Conservation (phyloP, 2,329 filamentous ascomycete species). For the Paracoccidioides lutzii region DNA sequence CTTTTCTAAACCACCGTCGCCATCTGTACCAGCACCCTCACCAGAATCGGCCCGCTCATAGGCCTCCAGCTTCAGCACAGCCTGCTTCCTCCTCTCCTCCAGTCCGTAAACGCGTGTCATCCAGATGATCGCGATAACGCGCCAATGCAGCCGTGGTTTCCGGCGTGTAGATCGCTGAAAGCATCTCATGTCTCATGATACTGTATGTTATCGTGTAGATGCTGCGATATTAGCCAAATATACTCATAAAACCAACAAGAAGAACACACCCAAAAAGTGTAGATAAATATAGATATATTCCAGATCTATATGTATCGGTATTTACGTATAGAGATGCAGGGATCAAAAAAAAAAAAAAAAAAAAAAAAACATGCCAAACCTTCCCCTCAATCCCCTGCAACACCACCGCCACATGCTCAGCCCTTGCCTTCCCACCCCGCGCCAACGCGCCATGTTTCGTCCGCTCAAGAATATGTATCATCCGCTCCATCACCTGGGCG, state of each 20-base stretch:
- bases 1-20: slow-evolving; percentile 7
- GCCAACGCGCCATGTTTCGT: slow-evolving; percentile 27
- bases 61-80: slow-evolving; percentile 21
- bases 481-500: slow-evolving; percentile 24
- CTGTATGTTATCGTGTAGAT: slow-evolving; percentile 11
- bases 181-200: slow-evolving; percentile 26
- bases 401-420: slow-evolving; percentile 28
- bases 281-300: neutral
- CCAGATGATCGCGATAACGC: slow-evolving; percentile 23
- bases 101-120: slow-evolving; percentile 18
- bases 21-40: neutral
- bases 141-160: slow-evolving; percentile 23
- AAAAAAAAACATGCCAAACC: slow-evolving; percentile 19
- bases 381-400: slow-evolving; percentile 27
- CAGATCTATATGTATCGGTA: too few species aligned
- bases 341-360: slow-evolving; percentile 2
- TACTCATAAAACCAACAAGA: neutral
- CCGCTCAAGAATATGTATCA: slow-evolving; percentile 28
- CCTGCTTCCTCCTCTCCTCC: slow-evolving; percentile 19
- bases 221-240: neutral
- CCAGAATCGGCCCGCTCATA: slow-evolving; percentile 21
- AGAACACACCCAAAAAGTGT: neutral
- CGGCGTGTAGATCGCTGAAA: slow-evolving; percentile 26
- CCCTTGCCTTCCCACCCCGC: slow-evolving; percentile 25
- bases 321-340: too few species aligned